Conservation (phyloP, 176 grass and related monocot species). For the Aechmea fasciata region DNA sequence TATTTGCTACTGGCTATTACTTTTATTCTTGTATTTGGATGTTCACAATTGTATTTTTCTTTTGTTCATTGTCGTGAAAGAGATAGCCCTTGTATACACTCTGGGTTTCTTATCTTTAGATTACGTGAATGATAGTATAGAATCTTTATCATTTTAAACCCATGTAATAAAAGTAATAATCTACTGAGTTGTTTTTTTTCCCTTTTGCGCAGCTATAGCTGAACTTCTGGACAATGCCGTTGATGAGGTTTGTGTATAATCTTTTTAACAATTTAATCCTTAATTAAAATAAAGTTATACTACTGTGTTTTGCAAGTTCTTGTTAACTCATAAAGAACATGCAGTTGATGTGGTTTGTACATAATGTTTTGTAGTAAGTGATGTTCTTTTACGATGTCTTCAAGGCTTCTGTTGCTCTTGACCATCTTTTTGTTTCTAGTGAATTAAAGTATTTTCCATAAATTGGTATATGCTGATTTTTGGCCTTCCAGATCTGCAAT, state of each 20-base stretch:
- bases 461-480: conserved; percentile 23
- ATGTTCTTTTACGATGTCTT: neutral
- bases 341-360: neutral
- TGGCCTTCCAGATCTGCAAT: conserved; percentile 53
- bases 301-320: no score
- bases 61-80: no score
- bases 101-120: no score
- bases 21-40: no score
- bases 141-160: neutral
- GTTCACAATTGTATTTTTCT: no score
- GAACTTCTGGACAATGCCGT: conserved; percentile 98
- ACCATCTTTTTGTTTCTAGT: neutral
- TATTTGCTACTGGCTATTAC: no score
- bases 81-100: no score
- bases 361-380: neutral
- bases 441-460: neutral
- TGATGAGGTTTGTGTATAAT: conserved; percentile 62
- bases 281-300: neutral
- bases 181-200: conserved; percentile 15
- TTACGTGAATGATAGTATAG: no score
- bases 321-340: no score
- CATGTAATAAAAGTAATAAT: neutral
- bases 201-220: conserved; percentile 60
- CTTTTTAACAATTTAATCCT: neutral
- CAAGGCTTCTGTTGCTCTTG: neutral